Evolutionary conservation across 2,329 filamentous ascomycete genomes (phyloP).

Genomic region (Talaromyces pinophilus): DNA sequence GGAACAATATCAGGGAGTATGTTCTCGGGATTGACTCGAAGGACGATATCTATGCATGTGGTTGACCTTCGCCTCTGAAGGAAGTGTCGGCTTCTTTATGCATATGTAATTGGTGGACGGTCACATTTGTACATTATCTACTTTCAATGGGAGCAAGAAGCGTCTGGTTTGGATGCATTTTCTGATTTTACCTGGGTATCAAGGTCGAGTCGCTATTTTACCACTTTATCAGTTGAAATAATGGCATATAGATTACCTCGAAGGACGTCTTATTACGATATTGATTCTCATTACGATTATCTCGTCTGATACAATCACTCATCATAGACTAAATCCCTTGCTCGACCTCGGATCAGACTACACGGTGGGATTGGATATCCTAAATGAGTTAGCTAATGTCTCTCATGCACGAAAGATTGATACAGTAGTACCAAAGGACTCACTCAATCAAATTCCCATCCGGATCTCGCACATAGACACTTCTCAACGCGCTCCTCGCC

Average conservation of each 20-base stretch:
- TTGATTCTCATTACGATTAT: neutral
- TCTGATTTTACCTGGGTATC: constrained; percentile 15
- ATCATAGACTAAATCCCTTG: neutral
- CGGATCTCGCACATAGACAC: constrained; percentile 62
- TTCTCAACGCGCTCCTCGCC: constrained; percentile 56
- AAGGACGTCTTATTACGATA: constrained; percentile 21
- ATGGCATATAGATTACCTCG: constrained; percentile 22
- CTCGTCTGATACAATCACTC: neutral
- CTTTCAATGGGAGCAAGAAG: constrained; percentile 23
- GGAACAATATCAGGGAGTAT: neutral
- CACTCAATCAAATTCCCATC: constrained; percentile 66
- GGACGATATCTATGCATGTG: neutral
- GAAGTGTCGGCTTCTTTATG: neutral
- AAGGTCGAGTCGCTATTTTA: constrained; percentile 20
- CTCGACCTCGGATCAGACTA: neutral
- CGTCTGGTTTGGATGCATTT: constrained; percentile 19
- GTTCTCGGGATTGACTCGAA: neutral
- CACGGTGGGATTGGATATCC: constrained; percentile 25
- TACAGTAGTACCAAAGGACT: constrained; percentile 31
- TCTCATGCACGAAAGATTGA: neutral
- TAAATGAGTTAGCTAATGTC: neutral
- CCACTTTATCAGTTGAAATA: constrained; percentile 10
- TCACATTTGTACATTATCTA: constrained; percentile 24
- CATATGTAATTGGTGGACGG: constrained; percentile 7
- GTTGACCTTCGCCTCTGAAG: neutral